Percentiles rank a stretch among this genome's conserved stretches.
Evolutionary conservation across 2,329 filamentous ascomycete species (phyloP).

Genomic region (Neoscytalidium dimidiatum): DNA sequence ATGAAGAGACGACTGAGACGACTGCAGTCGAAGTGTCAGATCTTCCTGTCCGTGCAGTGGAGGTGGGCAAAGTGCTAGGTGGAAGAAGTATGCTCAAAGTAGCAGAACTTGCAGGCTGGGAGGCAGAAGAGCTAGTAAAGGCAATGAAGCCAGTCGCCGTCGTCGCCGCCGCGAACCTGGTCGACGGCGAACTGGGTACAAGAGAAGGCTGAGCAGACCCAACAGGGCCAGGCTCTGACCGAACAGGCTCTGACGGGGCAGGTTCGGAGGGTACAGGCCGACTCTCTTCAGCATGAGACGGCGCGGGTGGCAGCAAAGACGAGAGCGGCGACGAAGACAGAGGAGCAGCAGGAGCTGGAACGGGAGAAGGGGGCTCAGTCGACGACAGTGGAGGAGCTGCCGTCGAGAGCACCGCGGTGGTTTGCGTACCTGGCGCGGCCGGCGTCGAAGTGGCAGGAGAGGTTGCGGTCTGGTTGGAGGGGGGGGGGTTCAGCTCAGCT

Average conservation of each 20-base stretch:
- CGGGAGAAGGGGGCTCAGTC: constrained; percentile 22
- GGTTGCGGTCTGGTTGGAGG: constrained; percentile 25
- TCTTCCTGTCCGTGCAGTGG: neutral
- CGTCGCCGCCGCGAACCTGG: neutral
- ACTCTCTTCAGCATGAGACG: neutral
- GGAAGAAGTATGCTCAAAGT: constrained; percentile 6
- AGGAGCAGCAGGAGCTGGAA: neutral
- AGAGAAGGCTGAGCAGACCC: neutral
- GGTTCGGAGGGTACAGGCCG: neutral
- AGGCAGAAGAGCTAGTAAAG: neutral
- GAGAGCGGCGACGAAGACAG: neutral
- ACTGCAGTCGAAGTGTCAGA: constrained; percentile 16
- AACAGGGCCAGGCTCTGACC: neutral
- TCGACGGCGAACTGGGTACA: neutral
- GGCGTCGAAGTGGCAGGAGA: constrained; percentile 31
- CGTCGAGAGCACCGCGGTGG: constrained; percentile 24
- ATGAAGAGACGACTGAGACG: constrained; percentile 13
- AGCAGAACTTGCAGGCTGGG: constrained; percentile 5
- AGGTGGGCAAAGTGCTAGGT: neutral
- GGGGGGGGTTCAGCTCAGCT: no score
- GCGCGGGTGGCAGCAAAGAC: neutral
- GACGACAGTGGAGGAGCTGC: constrained; percentile 5
- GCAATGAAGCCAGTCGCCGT: neutral
- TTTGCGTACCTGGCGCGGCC: constrained; percentile 30
- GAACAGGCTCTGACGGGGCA: neutral